Percentiles rank a stretch among this genome's conserved stretches.
Evolutionary conservation across 305 asterid genomes (phyloP).

Genomic region (Stenogyne calaminthoides): DNA sequence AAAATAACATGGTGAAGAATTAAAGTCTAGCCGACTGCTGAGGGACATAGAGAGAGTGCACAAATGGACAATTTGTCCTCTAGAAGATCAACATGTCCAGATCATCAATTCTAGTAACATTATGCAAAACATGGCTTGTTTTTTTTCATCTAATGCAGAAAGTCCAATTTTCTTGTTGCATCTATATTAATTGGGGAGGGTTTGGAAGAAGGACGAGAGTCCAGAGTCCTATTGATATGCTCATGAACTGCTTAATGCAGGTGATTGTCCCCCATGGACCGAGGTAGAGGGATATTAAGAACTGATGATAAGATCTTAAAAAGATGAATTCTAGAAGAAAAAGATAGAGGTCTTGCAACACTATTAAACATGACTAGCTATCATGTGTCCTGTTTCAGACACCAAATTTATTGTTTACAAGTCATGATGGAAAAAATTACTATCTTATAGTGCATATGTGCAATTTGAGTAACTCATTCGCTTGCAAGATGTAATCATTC

Average conservation of each 20-base stretch:
- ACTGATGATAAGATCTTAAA: slow-evolving; percentile 3
- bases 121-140: not conserved
- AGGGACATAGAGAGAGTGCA: not conserved
- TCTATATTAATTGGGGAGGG: slow-evolving; percentile 7
- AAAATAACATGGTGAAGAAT: not conserved
- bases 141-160: not conserved
- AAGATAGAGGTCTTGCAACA: not conserved
- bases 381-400: not conserved
- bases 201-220: not conserved
- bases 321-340: not conserved
- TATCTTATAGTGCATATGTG: not conserved
- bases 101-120: not conserved
- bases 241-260: not conserved
- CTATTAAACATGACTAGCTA: not conserved
- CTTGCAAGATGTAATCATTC: not conserved
- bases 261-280: not conserved
- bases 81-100: not conserved
- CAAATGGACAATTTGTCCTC: not conserved
- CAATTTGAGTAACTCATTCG: not conserved
- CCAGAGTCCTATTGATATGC: not conserved
- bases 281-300: not conserved
- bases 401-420: not conserved
- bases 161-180: slow-evolving; percentile 5
- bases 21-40: not conserved
- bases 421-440: not conserved